Conservation (phyloP, 1,284 basidiomycete species). For the Leccinum subspadiceum region DNA sequence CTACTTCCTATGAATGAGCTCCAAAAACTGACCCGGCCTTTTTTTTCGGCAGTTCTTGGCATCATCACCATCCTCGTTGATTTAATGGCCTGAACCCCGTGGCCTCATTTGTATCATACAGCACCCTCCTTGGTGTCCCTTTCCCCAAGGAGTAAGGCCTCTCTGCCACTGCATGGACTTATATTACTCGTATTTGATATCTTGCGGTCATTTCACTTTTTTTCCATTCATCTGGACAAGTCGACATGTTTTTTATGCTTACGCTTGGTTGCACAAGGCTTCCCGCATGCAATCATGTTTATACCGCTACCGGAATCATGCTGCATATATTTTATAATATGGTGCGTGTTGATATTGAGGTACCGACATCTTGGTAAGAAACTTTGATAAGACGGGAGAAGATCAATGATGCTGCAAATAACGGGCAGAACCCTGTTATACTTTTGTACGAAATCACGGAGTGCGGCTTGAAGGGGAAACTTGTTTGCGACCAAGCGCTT, state of each 20-base stretch:
- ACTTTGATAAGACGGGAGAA: conserved; percentile 4
- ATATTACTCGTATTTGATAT: conserved; percentile 8
- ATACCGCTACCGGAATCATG: conserved; percentile 1
- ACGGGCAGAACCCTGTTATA: conserved; percentile 1
- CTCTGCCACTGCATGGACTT: conserved; percentile 7
- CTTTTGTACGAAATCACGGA: neutral
- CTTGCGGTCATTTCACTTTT: neutral
- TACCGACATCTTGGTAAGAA: conserved; percentile 7
- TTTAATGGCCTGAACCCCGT: conserved; percentile 41
- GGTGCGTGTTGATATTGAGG: neutral
- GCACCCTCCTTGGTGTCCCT: neutral
- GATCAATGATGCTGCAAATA: conserved; percentile 1
- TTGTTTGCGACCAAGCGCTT: conserved; percentile 1
- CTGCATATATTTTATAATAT: neutral
- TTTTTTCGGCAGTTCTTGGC: conserved; percentile 49
- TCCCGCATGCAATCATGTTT: neutral
- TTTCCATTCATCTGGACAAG: neutral
- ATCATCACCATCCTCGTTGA: conserved; percentile 74
- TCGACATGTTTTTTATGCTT: neutral
- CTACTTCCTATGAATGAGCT: neutral
- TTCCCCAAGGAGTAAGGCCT: conserved; percentile 7
- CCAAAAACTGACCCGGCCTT: conserved; percentile 2
- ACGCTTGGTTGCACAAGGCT: conserved; percentile 1
- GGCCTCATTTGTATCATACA: conserved; percentile 13
- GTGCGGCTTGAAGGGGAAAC: neutral